phyloP scores from a whole-genome alignment of 345 rosid species.

The Arabidopsis suecica region DNA sequence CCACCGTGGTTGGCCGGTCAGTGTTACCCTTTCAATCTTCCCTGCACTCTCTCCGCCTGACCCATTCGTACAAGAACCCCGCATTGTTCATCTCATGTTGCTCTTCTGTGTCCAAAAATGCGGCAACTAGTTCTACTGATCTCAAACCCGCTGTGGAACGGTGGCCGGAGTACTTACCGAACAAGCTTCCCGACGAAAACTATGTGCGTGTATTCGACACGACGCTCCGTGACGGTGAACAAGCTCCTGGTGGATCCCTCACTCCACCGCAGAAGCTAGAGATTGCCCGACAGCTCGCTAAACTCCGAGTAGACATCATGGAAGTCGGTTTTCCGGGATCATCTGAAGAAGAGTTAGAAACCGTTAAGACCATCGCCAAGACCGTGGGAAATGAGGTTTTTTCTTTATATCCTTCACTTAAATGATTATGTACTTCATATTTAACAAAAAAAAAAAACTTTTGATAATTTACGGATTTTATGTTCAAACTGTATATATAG shows the following conservation, averaged over 20 bases:
- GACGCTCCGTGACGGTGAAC: constrained; percentile 97
- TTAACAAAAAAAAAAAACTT: too few relatives aligned
- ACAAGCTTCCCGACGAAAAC: constrained; percentile 62
- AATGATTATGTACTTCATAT: background rate
- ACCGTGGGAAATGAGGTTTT: constrained; percentile 71
- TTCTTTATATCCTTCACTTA: constrained; percentile 5
- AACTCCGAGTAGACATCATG: constrained; percentile 87
- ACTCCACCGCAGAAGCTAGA: constrained; percentile 83
- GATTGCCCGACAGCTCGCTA: constrained; percentile 80
- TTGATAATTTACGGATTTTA: too few relatives aligned
- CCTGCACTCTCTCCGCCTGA: constrained; percentile 15
- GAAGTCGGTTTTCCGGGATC: constrained; percentile 90
- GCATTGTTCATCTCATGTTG: constrained; percentile 29
- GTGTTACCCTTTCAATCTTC: constrained; percentile 14
- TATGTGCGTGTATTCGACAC: constrained; percentile 91
- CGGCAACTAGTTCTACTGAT: constrained; percentile 20
- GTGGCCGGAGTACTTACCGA: constrained; percentile 71
- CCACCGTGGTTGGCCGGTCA: constrained; percentile 15
- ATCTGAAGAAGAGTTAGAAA: constrained; percentile 80
- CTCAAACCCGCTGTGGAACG: constrained; percentile 25
- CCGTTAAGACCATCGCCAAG: constrained; percentile 68
- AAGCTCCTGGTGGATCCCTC: constrained; percentile 91
- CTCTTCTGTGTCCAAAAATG: constrained; percentile 35
- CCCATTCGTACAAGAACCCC: constrained; percentile 24
- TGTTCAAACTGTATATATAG: too few relatives aligned